A percentile compares a stretch with the other conserved stretches of the same genome.
phyloP scores from a whole-genome alignment of 371 early-diverging fungal genomes.

The Circinella minor region DNA sequence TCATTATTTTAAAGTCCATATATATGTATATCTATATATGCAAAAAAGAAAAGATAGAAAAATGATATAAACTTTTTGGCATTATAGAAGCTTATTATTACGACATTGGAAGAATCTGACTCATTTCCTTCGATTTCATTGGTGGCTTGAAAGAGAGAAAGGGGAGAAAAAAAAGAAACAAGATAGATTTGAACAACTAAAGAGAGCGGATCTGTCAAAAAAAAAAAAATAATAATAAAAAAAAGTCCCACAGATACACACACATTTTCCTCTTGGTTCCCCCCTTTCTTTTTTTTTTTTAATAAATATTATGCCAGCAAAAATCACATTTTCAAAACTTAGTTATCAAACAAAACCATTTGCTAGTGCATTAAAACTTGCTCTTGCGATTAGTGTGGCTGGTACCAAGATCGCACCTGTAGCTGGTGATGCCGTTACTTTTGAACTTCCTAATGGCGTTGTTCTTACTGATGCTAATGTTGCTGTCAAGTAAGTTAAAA shows the following conservation, averaged over 20 bases:
- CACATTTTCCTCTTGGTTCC: background rate
- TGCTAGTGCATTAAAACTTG: slow-evolving; percentile 42
- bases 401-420: slow-evolving; percentile 32
- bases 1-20: too few relatives aligned
- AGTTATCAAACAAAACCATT: slow-evolving; percentile 39
- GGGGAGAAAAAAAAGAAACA: too few relatives aligned
- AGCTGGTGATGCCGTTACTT: slow-evolving; percentile 34
- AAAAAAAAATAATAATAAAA: too few relatives aligned
- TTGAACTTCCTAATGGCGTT: slow-evolving; percentile 23
- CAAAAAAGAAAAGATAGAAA: too few relatives aligned
- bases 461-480: slow-evolving; percentile 45
- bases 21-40: too few relatives aligned
- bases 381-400: slow-evolving; percentile 37
- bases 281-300: background rate
- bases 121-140: background rate
- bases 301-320: slow-evolving; percentile 4
- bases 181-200: too few relatives aligned
- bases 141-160: background rate
- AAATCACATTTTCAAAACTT: slow-evolving; percentile 41
- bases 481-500: slow-evolving; percentile 38
- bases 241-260: background rate
- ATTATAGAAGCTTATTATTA: background rate
- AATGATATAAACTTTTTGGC: background rate
- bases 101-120: background rate
- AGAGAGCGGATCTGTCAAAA: background rate